These are phyloP conservation scores for Pyrenophora teres DNA, from an alignment of 2,329 filamentous ascomycete species.

Conservation along the genomic window DNA sequence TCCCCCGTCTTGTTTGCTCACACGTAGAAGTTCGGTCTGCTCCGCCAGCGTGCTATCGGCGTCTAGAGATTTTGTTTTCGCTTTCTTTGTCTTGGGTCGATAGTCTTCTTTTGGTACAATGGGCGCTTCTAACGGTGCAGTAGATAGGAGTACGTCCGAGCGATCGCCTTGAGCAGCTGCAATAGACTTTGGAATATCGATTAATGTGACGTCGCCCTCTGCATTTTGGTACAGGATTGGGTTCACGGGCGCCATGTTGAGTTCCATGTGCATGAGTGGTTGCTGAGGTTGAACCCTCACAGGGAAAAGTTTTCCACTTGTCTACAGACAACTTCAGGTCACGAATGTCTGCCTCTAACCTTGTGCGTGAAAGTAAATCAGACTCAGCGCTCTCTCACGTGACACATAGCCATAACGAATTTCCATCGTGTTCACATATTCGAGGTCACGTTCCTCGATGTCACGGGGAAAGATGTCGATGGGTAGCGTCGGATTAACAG, in stretches of 20 bases:
- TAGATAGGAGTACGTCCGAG: slow-evolving; percentile 54
- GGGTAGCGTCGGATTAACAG: slow-evolving; percentile 14
- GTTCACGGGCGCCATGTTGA: slow-evolving; percentile 3
- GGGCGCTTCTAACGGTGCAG: slow-evolving; percentile 51
- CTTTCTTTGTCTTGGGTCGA: slow-evolving; percentile 58
- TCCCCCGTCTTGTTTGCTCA: no score
- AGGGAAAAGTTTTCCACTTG: no score
- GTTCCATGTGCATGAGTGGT: background rate
- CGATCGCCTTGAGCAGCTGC: slow-evolving; percentile 64
- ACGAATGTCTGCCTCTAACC: no score
- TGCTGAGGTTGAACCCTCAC: no score
- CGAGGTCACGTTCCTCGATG: background rate
- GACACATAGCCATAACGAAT: no score
- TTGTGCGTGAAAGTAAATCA: no score
- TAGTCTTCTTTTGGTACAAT: slow-evolving; percentile 54
- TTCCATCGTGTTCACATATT: no score
- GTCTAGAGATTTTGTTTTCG: slow-evolving; percentile 47
- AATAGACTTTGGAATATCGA: slow-evolving; percentile 74
- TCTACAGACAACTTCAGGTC: no score
- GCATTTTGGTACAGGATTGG: slow-evolving; percentile 60
- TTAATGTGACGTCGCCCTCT: slow-evolving; percentile 58
- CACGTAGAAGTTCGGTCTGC: background rate
- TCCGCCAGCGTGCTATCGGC: slow-evolving; percentile 35
- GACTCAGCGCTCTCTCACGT: no score
- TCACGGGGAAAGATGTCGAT: slow-evolving; percentile 13